These are phyloP conservation scores for Dacryopinax spathularia DNA, from an alignment of 768 basidiomycete genomes.

Conservation along the genomic window DNA sequence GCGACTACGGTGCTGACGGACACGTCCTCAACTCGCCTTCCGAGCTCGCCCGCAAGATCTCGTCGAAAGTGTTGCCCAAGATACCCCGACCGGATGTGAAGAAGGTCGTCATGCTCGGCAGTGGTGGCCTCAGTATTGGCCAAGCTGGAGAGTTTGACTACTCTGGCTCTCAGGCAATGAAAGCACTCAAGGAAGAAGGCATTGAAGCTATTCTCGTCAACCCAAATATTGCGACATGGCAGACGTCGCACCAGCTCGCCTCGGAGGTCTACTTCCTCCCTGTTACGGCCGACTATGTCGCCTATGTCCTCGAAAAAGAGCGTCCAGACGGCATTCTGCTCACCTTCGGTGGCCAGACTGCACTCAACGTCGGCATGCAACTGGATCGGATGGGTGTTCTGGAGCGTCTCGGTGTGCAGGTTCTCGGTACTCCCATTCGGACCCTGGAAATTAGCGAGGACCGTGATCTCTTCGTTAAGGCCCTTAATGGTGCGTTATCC, in stretches of 20 bases:
- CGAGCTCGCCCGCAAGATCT: slow-evolving; percentile 83
- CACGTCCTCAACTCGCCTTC: slow-evolving; percentile 71
- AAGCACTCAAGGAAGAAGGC: slow-evolving; percentile 91
- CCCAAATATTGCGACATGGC: slow-evolving; percentile 98
- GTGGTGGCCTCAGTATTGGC: slow-evolving; percentile 90
- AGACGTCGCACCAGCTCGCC: slow-evolving; percentile 94
- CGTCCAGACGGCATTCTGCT: slow-evolving; percentile 92
- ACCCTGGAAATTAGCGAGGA: slow-evolving; percentile 96
- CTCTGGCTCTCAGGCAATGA: slow-evolving; percentile 96
- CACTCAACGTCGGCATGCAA: slow-evolving; percentile 92
- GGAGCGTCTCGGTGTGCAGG: slow-evolving; percentile 81
- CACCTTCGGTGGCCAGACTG: slow-evolving; percentile 96
- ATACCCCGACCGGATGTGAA: slow-evolving; percentile 81
- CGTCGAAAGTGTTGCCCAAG: slow-evolving; percentile 86
- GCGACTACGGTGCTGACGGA: slow-evolving; percentile 12
- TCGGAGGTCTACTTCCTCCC: slow-evolving; percentile 96
- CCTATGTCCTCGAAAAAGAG: slow-evolving; percentile 96
- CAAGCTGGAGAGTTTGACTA: slow-evolving; percentile 99
- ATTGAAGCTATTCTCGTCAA: slow-evolving; percentile 91
- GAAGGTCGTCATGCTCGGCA: slow-evolving; percentile 91
- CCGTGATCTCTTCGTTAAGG: slow-evolving; percentile 88
- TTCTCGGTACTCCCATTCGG: slow-evolving; percentile 86
- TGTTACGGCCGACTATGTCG: slow-evolving; percentile 92
- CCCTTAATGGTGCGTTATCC: slow-evolving; percentile 63
- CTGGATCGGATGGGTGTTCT: slow-evolving; percentile 94